phyloP scores from a whole-genome alignment of 1,284 basidiomycete species.

The Leccinum subfulvum region DNA sequence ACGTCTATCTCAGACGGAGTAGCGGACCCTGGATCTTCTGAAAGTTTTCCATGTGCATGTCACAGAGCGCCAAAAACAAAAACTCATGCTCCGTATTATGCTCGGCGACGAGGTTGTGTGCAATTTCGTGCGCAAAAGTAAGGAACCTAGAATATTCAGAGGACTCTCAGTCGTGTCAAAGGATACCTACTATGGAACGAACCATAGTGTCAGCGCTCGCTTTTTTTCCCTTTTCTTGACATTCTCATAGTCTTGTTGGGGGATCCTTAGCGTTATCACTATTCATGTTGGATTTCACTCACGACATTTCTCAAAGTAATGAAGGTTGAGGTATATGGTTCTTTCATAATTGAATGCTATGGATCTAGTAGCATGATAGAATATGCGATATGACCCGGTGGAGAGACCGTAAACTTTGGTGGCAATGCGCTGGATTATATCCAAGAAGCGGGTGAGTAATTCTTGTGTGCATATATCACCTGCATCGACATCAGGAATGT shows the following conservation, averaged over 20 bases:
- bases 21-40: not conserved
- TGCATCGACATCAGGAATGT: constrained; percentile 24
- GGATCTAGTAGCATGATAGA: constrained; percentile 79
- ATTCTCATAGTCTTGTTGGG: constrained; percentile 60
- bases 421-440: constrained; percentile 53
- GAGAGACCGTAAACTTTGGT: constrained; percentile 61
- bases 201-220: constrained; percentile 81
- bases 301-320: constrained; percentile 81
- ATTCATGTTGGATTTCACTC: constrained; percentile 28
- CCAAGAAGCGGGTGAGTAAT: not conserved
- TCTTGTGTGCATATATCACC: constrained; percentile 50
- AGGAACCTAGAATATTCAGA: not conserved
- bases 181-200: constrained; percentile 15
- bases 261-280: constrained; percentile 17
- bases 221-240: constrained; percentile 54
- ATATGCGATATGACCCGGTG: constrained; percentile 74
- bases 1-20: not conserved
- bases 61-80: not conserved
- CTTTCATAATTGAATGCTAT: constrained; percentile 95
- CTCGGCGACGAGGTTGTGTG: not conserved
- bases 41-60: not conserved
- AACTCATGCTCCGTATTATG: not conserved
- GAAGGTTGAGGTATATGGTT: constrained; percentile 85
- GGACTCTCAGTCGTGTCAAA: not conserved
- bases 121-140: not conserved